Conservation (phyloP, 139 green algal species). For the Ettlia oleoabundans region DNA sequence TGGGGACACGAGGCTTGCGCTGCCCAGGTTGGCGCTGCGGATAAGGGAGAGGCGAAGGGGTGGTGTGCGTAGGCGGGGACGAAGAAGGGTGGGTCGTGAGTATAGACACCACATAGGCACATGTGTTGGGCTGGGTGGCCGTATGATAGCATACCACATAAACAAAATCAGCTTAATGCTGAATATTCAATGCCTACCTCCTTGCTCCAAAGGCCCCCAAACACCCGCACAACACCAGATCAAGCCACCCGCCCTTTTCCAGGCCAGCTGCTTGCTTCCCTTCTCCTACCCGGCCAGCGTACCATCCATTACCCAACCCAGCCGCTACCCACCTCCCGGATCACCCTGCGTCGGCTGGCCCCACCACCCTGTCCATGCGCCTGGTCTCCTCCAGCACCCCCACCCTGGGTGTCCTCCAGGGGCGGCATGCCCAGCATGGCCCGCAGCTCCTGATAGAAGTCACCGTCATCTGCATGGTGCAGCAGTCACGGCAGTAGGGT, state of each 20-base stretch:
- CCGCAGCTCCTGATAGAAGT: conserved; percentile 46
- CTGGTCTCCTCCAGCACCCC: no score
- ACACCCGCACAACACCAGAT: no score
- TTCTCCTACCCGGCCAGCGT: no score
- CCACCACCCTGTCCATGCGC: not conserved
- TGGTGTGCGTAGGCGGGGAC: not conserved
- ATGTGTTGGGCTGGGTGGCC: not conserved
- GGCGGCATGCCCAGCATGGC: conserved; percentile 20
- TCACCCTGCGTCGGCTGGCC: not conserved
- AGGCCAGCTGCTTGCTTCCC: no score
- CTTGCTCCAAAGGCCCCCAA: no score
- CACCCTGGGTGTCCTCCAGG: not conserved
- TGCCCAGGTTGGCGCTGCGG: not conserved
- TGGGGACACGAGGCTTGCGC: not conserved
- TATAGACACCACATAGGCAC: no score
- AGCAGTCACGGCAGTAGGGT: not conserved
- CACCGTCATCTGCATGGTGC: conserved; percentile 31
- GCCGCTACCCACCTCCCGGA: not conserved
- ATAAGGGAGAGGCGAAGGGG: not conserved
- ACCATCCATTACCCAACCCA: no score
- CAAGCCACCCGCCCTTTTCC: no score
- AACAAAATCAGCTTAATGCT: not conserved
- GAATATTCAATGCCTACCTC: no score
- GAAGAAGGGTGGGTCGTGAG: not conserved
- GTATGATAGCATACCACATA: not conserved